Evolutionary conservation across 2,329 filamentous ascomycete genomes (phyloP).

Genomic region (Penicillium hesseltinei): DNA sequence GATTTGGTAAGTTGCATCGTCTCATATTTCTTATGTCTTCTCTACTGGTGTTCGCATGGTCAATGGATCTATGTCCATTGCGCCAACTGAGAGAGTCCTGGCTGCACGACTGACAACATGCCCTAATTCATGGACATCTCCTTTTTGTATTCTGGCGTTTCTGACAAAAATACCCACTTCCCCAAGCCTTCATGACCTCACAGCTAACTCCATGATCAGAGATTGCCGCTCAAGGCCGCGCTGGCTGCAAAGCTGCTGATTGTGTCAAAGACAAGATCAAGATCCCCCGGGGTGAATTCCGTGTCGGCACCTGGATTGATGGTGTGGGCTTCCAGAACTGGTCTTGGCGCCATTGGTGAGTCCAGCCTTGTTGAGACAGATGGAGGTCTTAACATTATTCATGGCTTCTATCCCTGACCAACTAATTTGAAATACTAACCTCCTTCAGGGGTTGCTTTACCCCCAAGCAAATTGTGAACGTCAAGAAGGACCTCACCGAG

Average conservation of each 20-base stretch:
- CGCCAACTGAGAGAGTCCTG: neutral
- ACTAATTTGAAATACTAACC: neutral
- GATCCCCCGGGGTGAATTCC: slow-evolving; percentile 74
- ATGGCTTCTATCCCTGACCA: neutral
- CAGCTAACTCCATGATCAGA: slow-evolving; percentile 52
- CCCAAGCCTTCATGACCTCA: neutral
- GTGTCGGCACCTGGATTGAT: slow-evolving; percentile 71
- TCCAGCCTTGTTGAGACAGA: neutral
- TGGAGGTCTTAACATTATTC: neutral
- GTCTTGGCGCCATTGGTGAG: slow-evolving; percentile 84
- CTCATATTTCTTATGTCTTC: neutral
- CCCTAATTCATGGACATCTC: neutral
- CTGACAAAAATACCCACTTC: no score
- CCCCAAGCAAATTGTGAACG: slow-evolving; percentile 67
- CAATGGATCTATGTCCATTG: neutral
- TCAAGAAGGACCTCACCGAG: slow-evolving; percentile 45
- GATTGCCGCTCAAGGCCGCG: slow-evolving; percentile 66
- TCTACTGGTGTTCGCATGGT: neutral
- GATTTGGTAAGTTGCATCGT: slow-evolving; percentile 27
- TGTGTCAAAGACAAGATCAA: slow-evolving; percentile 72
- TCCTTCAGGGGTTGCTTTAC: slow-evolving; percentile 80
- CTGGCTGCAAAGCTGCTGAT: slow-evolving; percentile 67
- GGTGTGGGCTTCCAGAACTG: slow-evolving; percentile 62
- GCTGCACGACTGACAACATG: neutral
- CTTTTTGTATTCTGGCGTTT: neutral